These are phyloP conservation scores for Didymella glomerata DNA, from an alignment of 2,329 filamentous ascomycete species.

Conservation along the genomic window DNA sequence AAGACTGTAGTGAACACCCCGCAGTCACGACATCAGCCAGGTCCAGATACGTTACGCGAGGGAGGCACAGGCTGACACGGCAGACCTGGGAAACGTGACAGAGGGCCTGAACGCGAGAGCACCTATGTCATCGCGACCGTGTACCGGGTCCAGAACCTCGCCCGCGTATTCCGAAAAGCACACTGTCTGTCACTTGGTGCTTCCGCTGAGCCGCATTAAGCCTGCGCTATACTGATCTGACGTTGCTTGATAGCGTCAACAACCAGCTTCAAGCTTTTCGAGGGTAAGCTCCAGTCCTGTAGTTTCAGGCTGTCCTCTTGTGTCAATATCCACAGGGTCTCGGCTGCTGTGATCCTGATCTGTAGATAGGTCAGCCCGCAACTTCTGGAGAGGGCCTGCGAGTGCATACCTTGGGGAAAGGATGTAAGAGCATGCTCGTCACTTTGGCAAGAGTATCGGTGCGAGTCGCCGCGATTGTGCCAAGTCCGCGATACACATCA, in stretches of 20 bases:
- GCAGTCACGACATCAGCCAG: constrained; percentile 9
- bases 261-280: constrained; percentile 43
- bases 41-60: constrained; percentile 3
- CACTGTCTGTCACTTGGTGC: neutral
- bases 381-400: neutral
- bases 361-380: constrained; percentile 12
- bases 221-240: constrained; percentile 6
- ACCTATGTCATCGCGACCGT: neutral
- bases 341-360: constrained; percentile 52
- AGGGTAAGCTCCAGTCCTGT: constrained; percentile 48
- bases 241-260: constrained; percentile 38
- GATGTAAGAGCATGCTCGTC: constrained; percentile 77
- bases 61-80: constrained; percentile 6
- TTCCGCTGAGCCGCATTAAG: constrained; percentile 2
- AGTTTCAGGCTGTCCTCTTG: constrained; percentile 46
- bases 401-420: constrained; percentile 74
- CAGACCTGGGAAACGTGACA: neutral
- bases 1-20: neutral
- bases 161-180: neutral
- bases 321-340: constrained; percentile 52
- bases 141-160: neutral
- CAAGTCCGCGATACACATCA: constrained; percentile 78
- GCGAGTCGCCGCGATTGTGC: constrained; percentile 59
- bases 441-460: constrained; percentile 73
- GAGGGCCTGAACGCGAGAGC: neutral